Conservation (phyloP, 192 early-diverging fungal species). For the Coemansia sp. region DNA sequence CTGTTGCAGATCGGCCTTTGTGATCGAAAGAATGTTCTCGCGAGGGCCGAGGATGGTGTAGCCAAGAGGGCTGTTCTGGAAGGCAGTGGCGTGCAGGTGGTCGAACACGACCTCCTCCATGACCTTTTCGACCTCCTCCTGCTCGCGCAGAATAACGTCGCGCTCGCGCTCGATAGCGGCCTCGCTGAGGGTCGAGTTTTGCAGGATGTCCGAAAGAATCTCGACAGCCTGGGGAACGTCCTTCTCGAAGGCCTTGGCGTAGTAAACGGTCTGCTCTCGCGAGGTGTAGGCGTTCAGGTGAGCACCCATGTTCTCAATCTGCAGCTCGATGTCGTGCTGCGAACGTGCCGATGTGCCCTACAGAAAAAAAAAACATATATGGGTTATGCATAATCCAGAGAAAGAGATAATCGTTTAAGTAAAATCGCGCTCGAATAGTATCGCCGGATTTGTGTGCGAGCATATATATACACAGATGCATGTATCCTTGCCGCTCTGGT, state of each 20-base stretch:
- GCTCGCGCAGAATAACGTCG: constrained; percentile 94
- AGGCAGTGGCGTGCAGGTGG: constrained; percentile 94
- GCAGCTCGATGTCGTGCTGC: constrained; percentile 89
- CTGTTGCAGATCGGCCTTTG: constrained; percentile 78
- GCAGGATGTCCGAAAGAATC: constrained; percentile 93
- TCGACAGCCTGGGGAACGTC: constrained; percentile 90
- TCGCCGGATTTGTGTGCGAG: too few species aligned
- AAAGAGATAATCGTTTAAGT: constrained; percentile 42
- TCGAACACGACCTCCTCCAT: constrained; percentile 99
- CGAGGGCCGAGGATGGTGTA: constrained; percentile 92
- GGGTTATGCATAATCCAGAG: background rate
- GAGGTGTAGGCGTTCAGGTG: constrained; percentile 99
- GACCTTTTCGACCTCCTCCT: constrained; percentile 89
- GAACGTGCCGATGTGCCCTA: constrained; percentile 82
- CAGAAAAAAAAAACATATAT: constrained; percentile 14
- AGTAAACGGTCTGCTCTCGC: constrained; percentile 98
- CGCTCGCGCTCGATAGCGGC: constrained; percentile 94
- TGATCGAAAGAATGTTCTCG: constrained; percentile 91
- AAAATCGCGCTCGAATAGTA: background rate
- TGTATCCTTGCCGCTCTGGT: too few species aligned
- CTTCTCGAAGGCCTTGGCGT: constrained; percentile 88
- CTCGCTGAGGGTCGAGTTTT: constrained; percentile 79
- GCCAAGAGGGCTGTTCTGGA: constrained; percentile 85
- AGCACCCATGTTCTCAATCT: constrained; percentile 98
- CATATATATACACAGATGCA: too few species aligned